Base-by-base conservation (phyloP, 2,329 filamentous ascomycete genomes). In the Ophiostoma sp. region DNA sequence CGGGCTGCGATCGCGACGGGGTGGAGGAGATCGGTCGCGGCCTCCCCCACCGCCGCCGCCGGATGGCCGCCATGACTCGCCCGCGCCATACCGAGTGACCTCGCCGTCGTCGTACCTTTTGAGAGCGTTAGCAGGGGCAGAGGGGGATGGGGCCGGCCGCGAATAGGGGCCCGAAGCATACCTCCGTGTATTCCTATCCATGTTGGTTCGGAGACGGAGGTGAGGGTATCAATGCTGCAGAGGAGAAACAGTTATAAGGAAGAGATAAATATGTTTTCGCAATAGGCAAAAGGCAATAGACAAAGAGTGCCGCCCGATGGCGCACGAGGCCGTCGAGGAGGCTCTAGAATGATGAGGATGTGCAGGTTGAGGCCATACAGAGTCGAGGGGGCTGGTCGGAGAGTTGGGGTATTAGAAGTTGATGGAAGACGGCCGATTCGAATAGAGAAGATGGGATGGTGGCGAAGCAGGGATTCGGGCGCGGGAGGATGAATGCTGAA, bases 1-100 rank as follows among this genome's bases (percentile, higher is more conserved):
- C 15, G 77, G 76, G 67, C 77, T 78, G 69, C 77, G 74, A 6
- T 76, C 73, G 65, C 77, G 69, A 64, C 81, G 80, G 13, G 41
- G 41, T 6, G 20, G 20, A 11, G 83, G 82, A 39, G 83, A 84
- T 70, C 75, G 44, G 2, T 84, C 70, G 44, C 75, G 74, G 57
- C 77, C 72, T 1, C 62, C 68, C 3, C 60, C 44, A 8, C 44
- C 39, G 15, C 60, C 44, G 44, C 44, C 39, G 3, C 39, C 70
- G 4, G 68, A 70, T 13, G 86, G 86, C 71, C 86, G 80, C 81
- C 86, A 88, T 44, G 85, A 87, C 77, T 88, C 86, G 71, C 86
- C 86, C 11, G 86, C 86, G 68, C 86, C 86, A 76, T 87, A 88
- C 76, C 86, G 81, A 73, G 86, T 84, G 70, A 88, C 86, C 78